Evolutionary conservation across 2,329 filamentous ascomycete genomes (phyloP).

Genomic region (Botrytis paeoniae): DNA sequence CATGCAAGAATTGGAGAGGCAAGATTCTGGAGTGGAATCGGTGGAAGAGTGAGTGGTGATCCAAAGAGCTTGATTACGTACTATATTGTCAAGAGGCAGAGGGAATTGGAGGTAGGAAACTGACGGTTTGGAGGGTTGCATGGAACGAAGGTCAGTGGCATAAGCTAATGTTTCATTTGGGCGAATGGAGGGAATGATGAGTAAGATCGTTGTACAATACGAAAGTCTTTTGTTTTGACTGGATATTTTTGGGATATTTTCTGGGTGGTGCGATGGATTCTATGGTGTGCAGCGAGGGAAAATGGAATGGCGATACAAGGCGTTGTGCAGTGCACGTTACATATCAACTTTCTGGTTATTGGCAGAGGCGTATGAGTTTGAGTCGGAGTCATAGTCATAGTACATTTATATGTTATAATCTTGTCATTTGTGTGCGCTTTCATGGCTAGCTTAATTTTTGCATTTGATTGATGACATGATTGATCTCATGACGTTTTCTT

Average conservation of each 20-base stretch:
- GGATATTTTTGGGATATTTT: conserved; percentile 13
- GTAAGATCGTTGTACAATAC: not conserved
- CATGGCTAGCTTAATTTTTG: not conserved
- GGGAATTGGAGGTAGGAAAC: conserved; percentile 43
- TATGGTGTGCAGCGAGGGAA: conserved; percentile 3
- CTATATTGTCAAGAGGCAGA: conserved; percentile 70
- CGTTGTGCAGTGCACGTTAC: conserved; percentile 4
- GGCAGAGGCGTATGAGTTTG: not conserved
- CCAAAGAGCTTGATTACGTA: conserved; percentile 76
- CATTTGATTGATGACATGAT: not conserved
- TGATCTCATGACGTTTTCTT: not conserved
- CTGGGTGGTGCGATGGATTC: conserved; percentile 14
- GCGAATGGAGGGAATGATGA: not conserved
- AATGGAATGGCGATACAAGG: not conserved
- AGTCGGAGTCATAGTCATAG: not conserved
- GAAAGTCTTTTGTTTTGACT: not conserved
- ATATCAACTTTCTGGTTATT: conserved; percentile 6
- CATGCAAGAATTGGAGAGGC: conserved; percentile 60
- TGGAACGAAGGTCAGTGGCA: not conserved
- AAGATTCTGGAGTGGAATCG: conserved; percentile 66
- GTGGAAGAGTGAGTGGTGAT: conserved; percentile 60
- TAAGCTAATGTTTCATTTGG: conserved; percentile 14
- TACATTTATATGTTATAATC: not conserved
- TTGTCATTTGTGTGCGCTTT: not conserved
- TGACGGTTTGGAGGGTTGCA: not conserved